These are phyloP conservation scores for Fistulifera solaris DNA, from an alignment of 108 stramenopile species.

Conservation along the genomic window DNA sequence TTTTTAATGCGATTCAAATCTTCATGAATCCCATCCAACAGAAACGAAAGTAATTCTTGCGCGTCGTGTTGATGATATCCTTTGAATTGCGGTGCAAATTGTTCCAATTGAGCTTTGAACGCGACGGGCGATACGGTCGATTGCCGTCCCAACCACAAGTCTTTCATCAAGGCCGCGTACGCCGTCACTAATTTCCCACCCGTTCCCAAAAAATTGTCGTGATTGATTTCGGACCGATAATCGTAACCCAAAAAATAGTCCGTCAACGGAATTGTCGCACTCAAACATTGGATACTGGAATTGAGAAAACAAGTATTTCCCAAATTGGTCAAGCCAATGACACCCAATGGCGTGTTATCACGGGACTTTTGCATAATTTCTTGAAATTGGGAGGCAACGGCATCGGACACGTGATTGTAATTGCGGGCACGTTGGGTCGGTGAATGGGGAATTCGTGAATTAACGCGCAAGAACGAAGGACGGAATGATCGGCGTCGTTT, in stretches of 20 bases:
- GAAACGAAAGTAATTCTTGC: constrained; percentile 79
- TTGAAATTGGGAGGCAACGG: constrained; percentile 13
- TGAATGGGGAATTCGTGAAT: background rate
- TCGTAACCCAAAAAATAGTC: constrained; percentile 86
- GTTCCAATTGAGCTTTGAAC: constrained; percentile 65
- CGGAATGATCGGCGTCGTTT: background rate
- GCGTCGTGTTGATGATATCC: constrained; percentile 92
- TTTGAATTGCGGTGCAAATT: constrained; percentile 79
- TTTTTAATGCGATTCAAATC: constrained; percentile 88
- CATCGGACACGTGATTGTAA: constrained; percentile 38
- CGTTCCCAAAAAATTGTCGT: constrained; percentile 77
- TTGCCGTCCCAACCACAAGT: constrained; percentile 74
- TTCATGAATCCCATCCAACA: constrained; percentile 90
- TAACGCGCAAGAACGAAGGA: too few relatives aligned
- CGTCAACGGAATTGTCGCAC: constrained; percentile 76
- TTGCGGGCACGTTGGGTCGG: constrained; percentile 21
- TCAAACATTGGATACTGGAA: constrained; percentile 83
- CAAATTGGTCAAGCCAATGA: constrained; percentile 86
- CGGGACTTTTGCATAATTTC: constrained; percentile 7
- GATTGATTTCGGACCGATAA: constrained; percentile 79
- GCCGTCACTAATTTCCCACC: constrained; percentile 69
- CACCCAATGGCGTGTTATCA: constrained; percentile 44
- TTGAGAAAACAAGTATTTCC: constrained; percentile 98
- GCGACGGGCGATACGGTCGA: constrained; percentile 17
- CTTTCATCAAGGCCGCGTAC: constrained; percentile 72